phyloP scores from a whole-genome alignment of 139 green algal genomes.

The Chlorella sorokiniana region DNA sequence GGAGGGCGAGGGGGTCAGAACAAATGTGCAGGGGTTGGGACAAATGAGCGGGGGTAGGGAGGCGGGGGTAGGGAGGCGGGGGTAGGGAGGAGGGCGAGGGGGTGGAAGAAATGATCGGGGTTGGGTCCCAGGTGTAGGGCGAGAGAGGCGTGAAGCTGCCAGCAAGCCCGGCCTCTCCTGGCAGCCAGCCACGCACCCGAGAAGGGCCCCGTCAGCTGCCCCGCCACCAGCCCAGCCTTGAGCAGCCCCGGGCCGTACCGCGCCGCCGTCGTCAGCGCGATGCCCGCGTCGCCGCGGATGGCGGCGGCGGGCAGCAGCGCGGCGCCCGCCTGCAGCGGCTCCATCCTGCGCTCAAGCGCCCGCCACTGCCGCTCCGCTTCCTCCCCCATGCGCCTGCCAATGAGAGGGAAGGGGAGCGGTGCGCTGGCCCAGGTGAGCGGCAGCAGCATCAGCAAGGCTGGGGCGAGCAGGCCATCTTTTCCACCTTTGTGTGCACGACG shows the following conservation, averaged over 20 bases:
- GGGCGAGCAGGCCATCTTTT: too few relatives aligned
- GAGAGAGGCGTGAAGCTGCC: not conserved
- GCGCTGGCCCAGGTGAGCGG: not conserved
- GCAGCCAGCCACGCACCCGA: slow-evolving; percentile 29
- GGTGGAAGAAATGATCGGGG: too few relatives aligned
- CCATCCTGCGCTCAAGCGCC: slow-evolving; percentile 78
- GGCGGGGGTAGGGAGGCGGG: too few relatives aligned
- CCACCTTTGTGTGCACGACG: too few relatives aligned
- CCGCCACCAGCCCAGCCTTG: slow-evolving; percentile 49
- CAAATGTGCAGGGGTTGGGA: too few relatives aligned
- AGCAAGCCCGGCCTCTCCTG: not conserved
- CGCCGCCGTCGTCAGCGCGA: slow-evolving; percentile 69
- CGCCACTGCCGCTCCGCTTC: slow-evolving; percentile 64
- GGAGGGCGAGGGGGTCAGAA: not conserved
- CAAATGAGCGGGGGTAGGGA: too few relatives aligned
- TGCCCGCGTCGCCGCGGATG: slow-evolving; percentile 53
- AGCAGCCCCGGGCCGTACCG: slow-evolving; percentile 81
- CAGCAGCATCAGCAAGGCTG: not conserved
- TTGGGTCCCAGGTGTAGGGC: too few relatives aligned
- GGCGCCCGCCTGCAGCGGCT: slow-evolving; percentile 80
- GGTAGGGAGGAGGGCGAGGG: too few relatives aligned
- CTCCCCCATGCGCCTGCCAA: slow-evolving; percentile 39
- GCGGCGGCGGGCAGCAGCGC: slow-evolving; percentile 72
- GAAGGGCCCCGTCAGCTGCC: slow-evolving; percentile 83
- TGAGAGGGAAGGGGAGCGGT: not conserved